Percentiles rank a stretch among this genome's conserved stretches.
phyloP scores from a whole-genome alignment of 257 asterid genomes.

The Gentiana straminea region DNA sequence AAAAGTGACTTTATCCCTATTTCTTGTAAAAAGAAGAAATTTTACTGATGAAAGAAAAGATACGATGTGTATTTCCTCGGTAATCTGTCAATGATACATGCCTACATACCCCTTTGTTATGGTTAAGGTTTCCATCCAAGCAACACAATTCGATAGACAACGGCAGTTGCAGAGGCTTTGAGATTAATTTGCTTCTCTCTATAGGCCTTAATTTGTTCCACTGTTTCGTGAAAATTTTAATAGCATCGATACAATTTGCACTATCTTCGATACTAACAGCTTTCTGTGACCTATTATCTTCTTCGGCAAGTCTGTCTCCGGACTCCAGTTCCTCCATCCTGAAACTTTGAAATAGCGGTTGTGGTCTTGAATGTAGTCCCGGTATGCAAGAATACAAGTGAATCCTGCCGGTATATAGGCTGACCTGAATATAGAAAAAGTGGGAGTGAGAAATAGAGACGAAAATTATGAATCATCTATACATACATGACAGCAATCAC shows the following conservation, averaged over 20 bases:
- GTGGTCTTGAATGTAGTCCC: conserved; percentile 70
- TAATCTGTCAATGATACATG: conserved; percentile 13
- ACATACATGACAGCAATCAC: not conserved
- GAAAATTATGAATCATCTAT: not conserved
- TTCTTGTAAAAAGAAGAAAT: not conserved
- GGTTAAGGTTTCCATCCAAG: conserved; percentile 68
- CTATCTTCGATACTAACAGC: conserved; percentile 31
- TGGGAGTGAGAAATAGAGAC: not conserved
- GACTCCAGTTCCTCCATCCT: conserved; percentile 70
- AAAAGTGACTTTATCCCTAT: too few relatives aligned
- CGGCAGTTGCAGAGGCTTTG: conserved; percentile 85
- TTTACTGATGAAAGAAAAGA: too few relatives aligned
- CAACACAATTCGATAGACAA: conserved; percentile 64
- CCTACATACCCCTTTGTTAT: conserved; percentile 69
- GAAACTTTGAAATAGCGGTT: conserved; percentile 71
- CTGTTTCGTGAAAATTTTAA: conserved; percentile 42
- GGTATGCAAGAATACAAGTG: conserved; percentile 74
- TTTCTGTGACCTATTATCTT: conserved; percentile 17
- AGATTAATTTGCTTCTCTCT: conserved; percentile 52
- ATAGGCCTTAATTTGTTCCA: conserved; percentile 85
- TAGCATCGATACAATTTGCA: conserved; percentile 36
- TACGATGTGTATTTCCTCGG: too few relatives aligned
- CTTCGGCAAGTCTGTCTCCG: conserved; percentile 14
- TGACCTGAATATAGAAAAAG: conserved; percentile 40
- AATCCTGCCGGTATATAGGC: conserved; percentile 89